Conservation (phyloP, 2,329 filamentous ascomycete genomes). For the Magnaporthales sp. region DNA sequence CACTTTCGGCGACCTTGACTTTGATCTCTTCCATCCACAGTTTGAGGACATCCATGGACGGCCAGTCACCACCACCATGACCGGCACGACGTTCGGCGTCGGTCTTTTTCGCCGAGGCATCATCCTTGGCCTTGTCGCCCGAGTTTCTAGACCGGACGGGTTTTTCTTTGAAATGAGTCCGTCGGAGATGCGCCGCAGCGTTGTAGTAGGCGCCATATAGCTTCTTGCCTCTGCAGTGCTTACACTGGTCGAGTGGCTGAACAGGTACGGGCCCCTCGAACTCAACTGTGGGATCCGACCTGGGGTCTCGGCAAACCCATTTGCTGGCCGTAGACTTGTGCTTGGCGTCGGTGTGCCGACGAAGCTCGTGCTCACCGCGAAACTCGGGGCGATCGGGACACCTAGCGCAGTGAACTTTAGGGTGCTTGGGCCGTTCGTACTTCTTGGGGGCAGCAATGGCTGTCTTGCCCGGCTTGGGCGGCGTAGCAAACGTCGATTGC, state of each 20-base stretch:
- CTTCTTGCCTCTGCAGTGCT: conserved; percentile 69
- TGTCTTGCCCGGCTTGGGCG: conserved; percentile 30
- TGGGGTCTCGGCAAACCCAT: conserved; percentile 49
- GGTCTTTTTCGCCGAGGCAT: conserved; percentile 8
- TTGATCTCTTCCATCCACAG: conserved; percentile 49
- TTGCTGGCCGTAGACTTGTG: conserved; percentile 51
- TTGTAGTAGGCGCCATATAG: conserved; percentile 91
- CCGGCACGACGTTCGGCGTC: conserved; percentile 44
- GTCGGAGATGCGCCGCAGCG: conserved; percentile 79
- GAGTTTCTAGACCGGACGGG: conserved; percentile 29
- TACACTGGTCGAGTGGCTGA: conserved; percentile 69
- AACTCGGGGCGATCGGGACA: conserved; percentile 71
- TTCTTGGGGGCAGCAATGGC: conserved; percentile 31
- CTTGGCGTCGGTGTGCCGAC: conserved; percentile 55
- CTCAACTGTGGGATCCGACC: conserved; percentile 26
- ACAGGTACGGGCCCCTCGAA: conserved; percentile 38
- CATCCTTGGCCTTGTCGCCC: conserved; percentile 13
- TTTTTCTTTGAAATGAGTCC: conserved; percentile 76
- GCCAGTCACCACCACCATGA: conserved; percentile 45
- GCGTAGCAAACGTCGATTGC: conserved; percentile 7
- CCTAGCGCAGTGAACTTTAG: conserved; percentile 60
- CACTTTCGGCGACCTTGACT: conserved; percentile 31
- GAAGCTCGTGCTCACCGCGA: conserved; percentile 76
- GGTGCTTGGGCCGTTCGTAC: conserved; percentile 56
- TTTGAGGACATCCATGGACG: conserved; percentile 48